These are phyloP conservation scores for Bodo saltans DNA, from an alignment of 78 protist genomes.

Conservation along the genomic window DNA sequence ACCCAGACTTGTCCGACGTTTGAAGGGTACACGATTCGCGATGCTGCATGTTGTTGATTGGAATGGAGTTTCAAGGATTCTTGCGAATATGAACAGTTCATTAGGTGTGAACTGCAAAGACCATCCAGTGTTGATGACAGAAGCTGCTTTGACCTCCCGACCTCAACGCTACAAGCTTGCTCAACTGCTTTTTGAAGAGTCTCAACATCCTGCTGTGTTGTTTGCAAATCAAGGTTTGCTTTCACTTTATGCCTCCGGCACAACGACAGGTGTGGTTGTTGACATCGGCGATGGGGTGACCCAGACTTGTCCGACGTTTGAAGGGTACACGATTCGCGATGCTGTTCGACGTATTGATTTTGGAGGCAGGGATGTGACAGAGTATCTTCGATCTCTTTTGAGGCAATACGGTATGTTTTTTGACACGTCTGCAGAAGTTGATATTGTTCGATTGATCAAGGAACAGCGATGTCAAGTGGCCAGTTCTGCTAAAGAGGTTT, in stretches of 20 bases:
- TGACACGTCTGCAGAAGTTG: slow-evolving; percentile 70
- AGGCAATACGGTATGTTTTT: slow-evolving; percentile 54
- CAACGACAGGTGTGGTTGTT: slow-evolving; percentile 76
- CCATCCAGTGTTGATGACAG: slow-evolving; percentile 94
- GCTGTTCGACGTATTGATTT: slow-evolving; percentile 22
- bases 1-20: slow-evolving; percentile 82
- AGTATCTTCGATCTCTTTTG: slow-evolving; percentile 49
- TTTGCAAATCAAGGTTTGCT: slow-evolving; percentile 84
- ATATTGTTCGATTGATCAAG: slow-evolving; percentile 85
- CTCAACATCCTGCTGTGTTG: slow-evolving; percentile 86
- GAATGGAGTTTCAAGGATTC: neutral
- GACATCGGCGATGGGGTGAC: slow-evolving; percentile 97
- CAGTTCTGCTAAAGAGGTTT: slow-evolving; percentile 81
- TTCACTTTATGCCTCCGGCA: slow-evolving; percentile 38
- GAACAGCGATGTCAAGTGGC: slow-evolving; percentile 90
- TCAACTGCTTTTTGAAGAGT: slow-evolving; percentile 93
- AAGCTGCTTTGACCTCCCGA: slow-evolving; percentile 92
- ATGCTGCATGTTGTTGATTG: neutral
- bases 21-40: slow-evolving; percentile 79
- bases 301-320: slow-evolving; percentile 80
- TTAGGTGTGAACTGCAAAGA: slow-evolving; percentile 68
- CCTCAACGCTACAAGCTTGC: slow-evolving; percentile 90
- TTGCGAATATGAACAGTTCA: neutral
- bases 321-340: slow-evolving; percentile 75
- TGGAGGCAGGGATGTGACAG: slow-evolving; percentile 60